Evolutionary conservation across 1,284 basidiomycete genomes (phyloP), one percentile per base, ranked within the genome.

Genomic region (Ceratobasidium sp.): DNA sequence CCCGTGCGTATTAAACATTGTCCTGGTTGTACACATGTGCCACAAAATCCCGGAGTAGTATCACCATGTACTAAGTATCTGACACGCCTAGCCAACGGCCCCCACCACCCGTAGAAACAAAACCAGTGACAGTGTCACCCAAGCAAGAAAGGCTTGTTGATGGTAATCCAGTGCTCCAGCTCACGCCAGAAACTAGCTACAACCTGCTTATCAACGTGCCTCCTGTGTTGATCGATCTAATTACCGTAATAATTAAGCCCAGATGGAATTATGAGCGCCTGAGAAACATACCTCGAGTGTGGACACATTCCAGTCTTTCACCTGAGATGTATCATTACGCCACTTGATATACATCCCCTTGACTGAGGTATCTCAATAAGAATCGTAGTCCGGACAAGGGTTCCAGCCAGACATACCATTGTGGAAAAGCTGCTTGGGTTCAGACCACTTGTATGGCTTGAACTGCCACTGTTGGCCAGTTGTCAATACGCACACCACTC

Each of bases 391-490:
- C n/a, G n/a, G n/a, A n/a, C n/a, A n/a, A n/a, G n/a, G n/a, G n/a
- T n/a, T n/a, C n/a, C n/a, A n/a, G n/a, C n/a, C n/a, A 22, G n/a
- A 79, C 85, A 69, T 73, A 96, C 94, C 94, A 77, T 98, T 90
- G 77, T 96, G 92, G 80, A 98, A 98, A 31, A 98, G 80, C 67
- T 91, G 86, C 72, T 88, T 88, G 0, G 96, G 96, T 74, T 98
- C 94, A 58, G 84, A 88, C 96, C 96, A 98, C 77, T 94, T 94
- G 81, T 98, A 99, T 32, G 91, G 89, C 73, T 91, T 86, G 81
- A 99, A 99, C 78, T 98, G 96, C 96, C 96, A 99, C 56, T 90
- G 89, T 75, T 98, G 96, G 1, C 96, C 96, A 0, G 94, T 98
- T 1, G 96, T 98, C 85, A 98, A 90, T 12, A 99, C 96, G 74